These are phyloP conservation scores for Nakazawaea ambrosiae DNA, from an alignment of 805 yeast genomes.

Conservation along the genomic window DNA sequence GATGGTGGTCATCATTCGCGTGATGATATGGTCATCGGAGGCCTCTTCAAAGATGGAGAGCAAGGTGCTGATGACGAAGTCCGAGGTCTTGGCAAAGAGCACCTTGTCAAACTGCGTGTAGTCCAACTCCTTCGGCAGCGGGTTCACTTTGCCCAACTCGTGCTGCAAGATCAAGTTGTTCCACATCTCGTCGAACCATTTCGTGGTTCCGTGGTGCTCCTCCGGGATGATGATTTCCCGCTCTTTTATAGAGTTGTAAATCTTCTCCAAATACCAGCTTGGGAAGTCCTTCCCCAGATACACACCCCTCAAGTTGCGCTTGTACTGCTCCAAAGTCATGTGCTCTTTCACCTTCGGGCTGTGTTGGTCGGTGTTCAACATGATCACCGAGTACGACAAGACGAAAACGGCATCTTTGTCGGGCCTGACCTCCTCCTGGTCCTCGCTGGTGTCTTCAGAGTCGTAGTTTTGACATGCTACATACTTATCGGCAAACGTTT, in stretches of 20 bases:
- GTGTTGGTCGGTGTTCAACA: slow-evolving; percentile 91
- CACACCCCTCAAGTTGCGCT: slow-evolving; percentile 73
- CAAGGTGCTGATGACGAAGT: slow-evolving; percentile 62
- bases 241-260: slow-evolving; percentile 72
- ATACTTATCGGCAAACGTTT: slow-evolving; percentile 76
- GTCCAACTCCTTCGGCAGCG: slow-evolving; percentile 12
- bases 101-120: slow-evolving; percentile 60
- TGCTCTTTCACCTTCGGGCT: slow-evolving; percentile 89
- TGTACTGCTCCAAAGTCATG: slow-evolving; percentile 82
- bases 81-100: slow-evolving; percentile 59
- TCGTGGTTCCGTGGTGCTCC: slow-evolving; percentile 89
- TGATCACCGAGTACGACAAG: slow-evolving; percentile 82
- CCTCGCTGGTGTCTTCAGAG: slow-evolving; percentile 19
- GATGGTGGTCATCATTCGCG: slow-evolving; percentile 79
- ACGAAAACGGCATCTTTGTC: slow-evolving; percentile 85
- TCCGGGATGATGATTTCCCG: slow-evolving; percentile 96
- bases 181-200: slow-evolving; percentile 88
- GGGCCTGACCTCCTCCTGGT: slow-evolving; percentile 51
- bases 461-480: slow-evolving; percentile 47
- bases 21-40: slow-evolving; percentile 80
- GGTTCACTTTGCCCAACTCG: slow-evolving; percentile 13
- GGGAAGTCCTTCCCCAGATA: slow-evolving; percentile 74
- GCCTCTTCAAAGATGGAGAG: slow-evolving; percentile 81
- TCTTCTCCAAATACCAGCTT: slow-evolving; percentile 74
- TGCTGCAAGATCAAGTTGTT: slow-evolving; percentile 55